These are phyloP conservation scores for Neonectria coccinea DNA, from an alignment of 2,329 filamentous ascomycete genomes.

Conservation along the genomic window DNA sequence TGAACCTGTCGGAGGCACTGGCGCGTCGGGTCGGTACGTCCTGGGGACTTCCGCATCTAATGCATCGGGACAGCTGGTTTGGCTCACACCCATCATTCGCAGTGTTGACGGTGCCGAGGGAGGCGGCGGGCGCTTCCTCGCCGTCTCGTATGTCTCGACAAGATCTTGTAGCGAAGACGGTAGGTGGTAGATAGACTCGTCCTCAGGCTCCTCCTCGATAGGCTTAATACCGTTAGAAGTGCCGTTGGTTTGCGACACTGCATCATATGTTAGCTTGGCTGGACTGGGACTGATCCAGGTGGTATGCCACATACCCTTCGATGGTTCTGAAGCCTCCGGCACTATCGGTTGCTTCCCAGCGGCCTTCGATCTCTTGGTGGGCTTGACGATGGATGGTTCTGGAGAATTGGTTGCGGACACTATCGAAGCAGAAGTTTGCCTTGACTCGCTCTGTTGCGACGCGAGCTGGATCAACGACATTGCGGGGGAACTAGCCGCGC, in stretches of 20 bases:
- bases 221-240: conserved; percentile 63
- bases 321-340: conserved; percentile 56
- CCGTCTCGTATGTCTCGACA: conserved; percentile 88
- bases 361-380: conserved; percentile 56
- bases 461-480: conserved; percentile 61
- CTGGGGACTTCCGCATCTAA: conserved; percentile 84
- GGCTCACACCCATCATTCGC: conserved; percentile 80
- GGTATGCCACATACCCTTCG: conserved; percentile 55
- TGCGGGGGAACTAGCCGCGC: conserved; percentile 67
- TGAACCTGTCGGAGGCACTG: conserved; percentile 77
- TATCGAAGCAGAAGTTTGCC: conserved; percentile 45
- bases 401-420: conserved; percentile 43
- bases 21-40: conserved; percentile 85
- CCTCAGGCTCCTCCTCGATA: conserved; percentile 59
- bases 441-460: conserved; percentile 51
- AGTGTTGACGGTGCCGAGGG: conserved; percentile 74
- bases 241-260: conserved; percentile 63
- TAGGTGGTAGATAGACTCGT: conserved; percentile 92
- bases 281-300: neutral
- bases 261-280: conserved; percentile 26
- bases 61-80: conserved; percentile 78
- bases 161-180: conserved; percentile 90
- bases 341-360: conserved; percentile 58
- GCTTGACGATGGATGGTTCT: conserved; percentile 45
- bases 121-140: conserved; percentile 75